Evolutionary conservation across 768 basidiomycete species (phyloP), one percentile per base, ranked within the genome.

Genomic region (Pulveroboletus sp.): DNA sequence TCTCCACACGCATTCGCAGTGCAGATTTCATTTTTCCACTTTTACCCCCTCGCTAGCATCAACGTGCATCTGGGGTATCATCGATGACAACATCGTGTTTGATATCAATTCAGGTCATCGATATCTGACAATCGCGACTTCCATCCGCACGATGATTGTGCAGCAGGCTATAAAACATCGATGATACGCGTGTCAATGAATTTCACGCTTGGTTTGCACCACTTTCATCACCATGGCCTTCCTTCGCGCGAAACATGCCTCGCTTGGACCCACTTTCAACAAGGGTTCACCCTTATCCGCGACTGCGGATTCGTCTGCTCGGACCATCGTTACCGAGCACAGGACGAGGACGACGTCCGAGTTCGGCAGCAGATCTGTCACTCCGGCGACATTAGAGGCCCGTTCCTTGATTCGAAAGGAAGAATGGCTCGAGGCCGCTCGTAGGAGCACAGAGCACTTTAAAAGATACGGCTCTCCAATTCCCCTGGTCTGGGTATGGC

Each of bases 401-500:
- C 58, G 60, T 15, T 10, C 50, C 10, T 17, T 47, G 8, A 59
- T 58, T 39, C 61, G 54, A 44, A 66, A 58, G 43, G 64, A 68
- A 3, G 59, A 62, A n/a, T 68, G 66, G 66, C 57, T 68, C 43
- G 48, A 48, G 3, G 41, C 59, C 14, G 66, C 68, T 47, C 64
- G 66, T 24, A 54, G 57, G 30, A 66, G 66, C 32, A 68, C 66
- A 0, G 55, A 64, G 41, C 45, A 64, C 12, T 68, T 69, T 39
- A 68, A 58, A 41, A 41, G 2, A 38, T 42, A 64, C 15, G 66
- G 68, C 9, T 69, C 66, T 11, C 46, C 66, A 0, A 17, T 68
- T 7, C 66, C 66, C 35, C 48, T 68, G n/a, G 62, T 68, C 48
- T 69, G 66, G 66, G 66, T 68, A 47, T 36, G 63, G 5, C 9